Conservation (phyloP, 176 grass and related monocot genomes). For the Pontederia crassipes region DNA sequence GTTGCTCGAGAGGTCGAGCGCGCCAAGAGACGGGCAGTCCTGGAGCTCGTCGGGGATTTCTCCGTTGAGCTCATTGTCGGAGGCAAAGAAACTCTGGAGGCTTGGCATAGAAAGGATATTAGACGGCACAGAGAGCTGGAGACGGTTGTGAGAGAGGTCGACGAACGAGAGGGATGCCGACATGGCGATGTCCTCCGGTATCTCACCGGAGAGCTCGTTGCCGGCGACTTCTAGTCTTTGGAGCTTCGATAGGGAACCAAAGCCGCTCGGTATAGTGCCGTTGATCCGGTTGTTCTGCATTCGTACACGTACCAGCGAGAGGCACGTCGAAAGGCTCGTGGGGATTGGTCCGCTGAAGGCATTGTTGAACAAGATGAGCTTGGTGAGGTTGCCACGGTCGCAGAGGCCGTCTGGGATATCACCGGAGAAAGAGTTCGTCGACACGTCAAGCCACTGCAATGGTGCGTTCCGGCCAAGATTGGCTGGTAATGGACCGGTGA, state of each 20-base stretch:
- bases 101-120: conserved; percentile 57
- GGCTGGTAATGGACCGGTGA: conserved; percentile 57
- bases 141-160: conserved; percentile 81
- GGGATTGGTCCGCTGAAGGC: conserved; percentile 73
- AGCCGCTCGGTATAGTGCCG: conserved; percentile 53
- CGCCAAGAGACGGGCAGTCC: conserved; percentile 53
- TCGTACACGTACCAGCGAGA: conserved; percentile 62
- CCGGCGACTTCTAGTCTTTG: conserved; percentile 72
- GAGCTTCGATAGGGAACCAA: conserved; percentile 48
- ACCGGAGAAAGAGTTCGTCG: conserved; percentile 71
- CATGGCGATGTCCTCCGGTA: conserved; percentile 56
- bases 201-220: conserved; percentile 70
- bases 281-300: conserved; percentile 83
- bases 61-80: conserved; percentile 73
- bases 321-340: conserved; percentile 43
- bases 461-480: conserved; percentile 55
- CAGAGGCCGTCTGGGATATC: conserved; percentile 59
- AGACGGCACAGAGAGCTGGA: conserved; percentile 52
- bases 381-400: conserved; percentile 63
- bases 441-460: conserved; percentile 84
- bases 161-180: conserved; percentile 88
- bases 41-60: conserved; percentile 63
- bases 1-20: conserved; percentile 84
- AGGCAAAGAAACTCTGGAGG: conserved; percentile 67
- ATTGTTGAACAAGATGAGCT: conserved; percentile 96